Conservation (phyloP, 2,329 filamentous ascomycete species). For the Beauveria scarabaeidicola region DNA sequence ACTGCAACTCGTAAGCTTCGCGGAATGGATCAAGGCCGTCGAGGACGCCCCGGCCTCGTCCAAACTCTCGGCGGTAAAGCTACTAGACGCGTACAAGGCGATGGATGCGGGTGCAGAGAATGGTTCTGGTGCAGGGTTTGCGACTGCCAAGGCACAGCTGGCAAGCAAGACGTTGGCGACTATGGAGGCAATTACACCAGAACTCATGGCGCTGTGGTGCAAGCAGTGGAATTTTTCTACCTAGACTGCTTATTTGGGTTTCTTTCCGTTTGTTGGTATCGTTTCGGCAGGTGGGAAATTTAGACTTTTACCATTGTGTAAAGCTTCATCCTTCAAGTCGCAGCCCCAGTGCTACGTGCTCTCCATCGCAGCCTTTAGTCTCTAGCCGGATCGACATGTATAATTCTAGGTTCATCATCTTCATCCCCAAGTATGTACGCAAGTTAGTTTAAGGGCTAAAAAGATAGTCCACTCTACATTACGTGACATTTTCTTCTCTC, state of each 20-base stretch:
- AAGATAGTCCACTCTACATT: too few relatives aligned
- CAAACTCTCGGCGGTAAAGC: constrained; percentile 41
- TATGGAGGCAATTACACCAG: constrained; percentile 31
- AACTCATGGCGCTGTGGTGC: constrained; percentile 41
- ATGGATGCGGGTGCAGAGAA: constrained; percentile 18
- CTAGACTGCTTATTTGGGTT: background rate
- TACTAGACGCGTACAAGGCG: constrained; percentile 40
- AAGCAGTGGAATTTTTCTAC: constrained; percentile 31
- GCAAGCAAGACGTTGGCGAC: constrained; percentile 34
- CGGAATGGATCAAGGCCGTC: constrained; percentile 38
- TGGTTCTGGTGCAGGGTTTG: constrained; percentile 25
- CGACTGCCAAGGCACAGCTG: constrained; percentile 30
- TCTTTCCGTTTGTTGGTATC: too few relatives aligned
- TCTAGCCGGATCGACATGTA: too few relatives aligned
- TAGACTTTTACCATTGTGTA: too few relatives aligned
- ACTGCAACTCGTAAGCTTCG: constrained; percentile 30
- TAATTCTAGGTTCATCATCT: too few relatives aligned
- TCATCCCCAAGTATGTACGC: too few relatives aligned
- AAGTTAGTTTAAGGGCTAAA: too few relatives aligned
- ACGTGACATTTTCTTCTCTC: too few relatives aligned
- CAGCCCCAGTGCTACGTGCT: too few relatives aligned
- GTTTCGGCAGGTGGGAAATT: too few relatives aligned
- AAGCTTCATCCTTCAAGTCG: too few relatives aligned
- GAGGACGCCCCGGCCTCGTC: constrained; percentile 28
- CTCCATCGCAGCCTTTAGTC: too few relatives aligned